phyloP scores from a whole-genome alignment of 371 early-diverging fungal genomes.

The Syncephalastrum sp. region DNA sequence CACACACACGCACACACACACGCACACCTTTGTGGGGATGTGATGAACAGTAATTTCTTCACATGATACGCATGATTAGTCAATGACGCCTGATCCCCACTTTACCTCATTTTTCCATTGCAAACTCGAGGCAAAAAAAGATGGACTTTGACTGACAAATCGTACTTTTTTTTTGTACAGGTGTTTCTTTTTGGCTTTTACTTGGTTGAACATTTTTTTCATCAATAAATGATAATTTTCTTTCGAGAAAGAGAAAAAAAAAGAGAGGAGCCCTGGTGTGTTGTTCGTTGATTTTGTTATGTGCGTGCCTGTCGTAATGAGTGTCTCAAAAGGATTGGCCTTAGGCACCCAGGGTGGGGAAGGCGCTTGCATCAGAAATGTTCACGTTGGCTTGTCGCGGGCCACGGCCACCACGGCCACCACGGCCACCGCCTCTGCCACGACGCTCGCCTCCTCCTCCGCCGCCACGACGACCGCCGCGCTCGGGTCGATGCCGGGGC shows the following conservation, averaged over 20 bases:
- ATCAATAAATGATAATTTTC: too few species aligned
- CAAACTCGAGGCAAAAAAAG: constrained; percentile 1
- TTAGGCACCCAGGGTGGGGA: constrained; percentile 72
- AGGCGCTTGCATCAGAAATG: constrained; percentile 67
- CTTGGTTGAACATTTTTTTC: too few species aligned
- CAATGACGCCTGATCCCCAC: constrained; percentile 18
- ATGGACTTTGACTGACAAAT: constrained; percentile 1
- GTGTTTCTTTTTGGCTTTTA: constrained; percentile 2
- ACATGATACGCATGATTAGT: constrained; percentile 17
- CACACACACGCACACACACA: too few species aligned
- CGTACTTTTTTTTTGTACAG: constrained; percentile 1
- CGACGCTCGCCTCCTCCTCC: constrained; percentile 32
- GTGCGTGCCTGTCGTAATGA: background rate
- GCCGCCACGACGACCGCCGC: constrained; percentile 34
- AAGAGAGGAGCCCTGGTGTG: too few species aligned
- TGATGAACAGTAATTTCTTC: constrained; percentile 16
- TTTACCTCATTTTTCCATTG: background rate
- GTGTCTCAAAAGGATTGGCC: background rate
- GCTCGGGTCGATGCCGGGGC: constrained; percentile 15
- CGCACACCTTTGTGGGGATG: too few species aligned
- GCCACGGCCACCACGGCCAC: constrained; percentile 34
- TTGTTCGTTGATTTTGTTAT: background rate
- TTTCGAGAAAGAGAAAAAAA: too few species aligned
- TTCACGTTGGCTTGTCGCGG: constrained; percentile 52
- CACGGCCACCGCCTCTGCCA: constrained; percentile 16